Conservation (phyloP, 345 rosid genomes). For the Jatropha curcas region DNA sequence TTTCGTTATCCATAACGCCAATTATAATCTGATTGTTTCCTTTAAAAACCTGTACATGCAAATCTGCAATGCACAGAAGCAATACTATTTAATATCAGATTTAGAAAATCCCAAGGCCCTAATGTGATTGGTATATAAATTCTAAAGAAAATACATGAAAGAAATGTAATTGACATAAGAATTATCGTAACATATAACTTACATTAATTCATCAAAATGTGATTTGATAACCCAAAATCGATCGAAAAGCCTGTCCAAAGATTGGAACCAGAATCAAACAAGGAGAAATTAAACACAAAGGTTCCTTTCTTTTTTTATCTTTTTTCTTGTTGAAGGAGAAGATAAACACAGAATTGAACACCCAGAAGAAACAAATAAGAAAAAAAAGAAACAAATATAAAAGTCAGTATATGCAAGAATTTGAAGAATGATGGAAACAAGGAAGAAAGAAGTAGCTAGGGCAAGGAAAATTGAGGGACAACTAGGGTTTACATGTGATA, state of each 20-base stretch:
- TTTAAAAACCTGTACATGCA: not conserved
- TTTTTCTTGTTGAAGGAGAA: not conserved
- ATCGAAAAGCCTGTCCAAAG: not conserved
- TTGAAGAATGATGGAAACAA: not conserved
- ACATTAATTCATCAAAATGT: not conserved
- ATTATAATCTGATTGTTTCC: not conserved
- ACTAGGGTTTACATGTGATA: constrained; percentile 9
- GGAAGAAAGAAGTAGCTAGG: not conserved
- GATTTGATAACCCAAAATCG: not conserved
- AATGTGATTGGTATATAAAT: not conserved
- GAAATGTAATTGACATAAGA: not conserved
- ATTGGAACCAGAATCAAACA: not conserved
- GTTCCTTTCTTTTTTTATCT: not conserved
- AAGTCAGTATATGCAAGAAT: not conserved
- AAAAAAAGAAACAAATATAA: not conserved
- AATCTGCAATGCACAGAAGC: not conserved
- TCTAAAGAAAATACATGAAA: not conserved
- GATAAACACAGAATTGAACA: not conserved
- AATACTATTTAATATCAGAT: not conserved
- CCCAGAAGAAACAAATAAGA: not conserved
- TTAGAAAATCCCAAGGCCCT: no score
- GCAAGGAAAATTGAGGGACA: not conserved
- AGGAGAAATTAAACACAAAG: not conserved
- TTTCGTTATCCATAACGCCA: not conserved
- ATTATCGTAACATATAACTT: not conserved